Base-by-base conservation (phyloP, 805 yeast species). In the Peterozyma toletana region DNA sequence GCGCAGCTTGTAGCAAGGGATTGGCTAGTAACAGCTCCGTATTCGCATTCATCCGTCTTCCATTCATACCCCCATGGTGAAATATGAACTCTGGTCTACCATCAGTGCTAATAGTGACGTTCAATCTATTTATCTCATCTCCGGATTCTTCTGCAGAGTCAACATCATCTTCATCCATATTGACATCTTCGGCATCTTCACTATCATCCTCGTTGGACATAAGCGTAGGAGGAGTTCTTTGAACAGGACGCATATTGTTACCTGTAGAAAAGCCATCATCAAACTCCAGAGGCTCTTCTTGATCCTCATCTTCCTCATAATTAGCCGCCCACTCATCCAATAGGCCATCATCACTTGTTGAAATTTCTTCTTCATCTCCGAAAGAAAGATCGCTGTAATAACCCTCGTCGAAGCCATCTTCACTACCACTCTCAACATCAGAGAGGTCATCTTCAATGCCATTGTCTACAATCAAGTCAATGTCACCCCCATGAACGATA, bases 271-370 rank as follows among this genome's bases (percentile, higher is more conserved):
- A 64, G 21, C 55, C 66, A 10, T 62, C 63, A 37, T 62, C 59
- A 45, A 56, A 55, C 29, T 63, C 67, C 42, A 55, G 56, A 21
- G 55, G 42, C 21, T 62, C 70, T 35, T 56, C 59, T 11, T 60
- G 61, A 30, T 62, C 52, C 17, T 57, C 68, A 5, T 65, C 60
- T 33, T 53, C 58, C 16, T 56, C 55, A 38, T 56, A 56, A 18
- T 55, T 53, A 2, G 46, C 46, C 36, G 44, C 46, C 46, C 49
- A 46, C 40, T 44, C 48, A 21, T 43, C 47, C 46, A 63, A 37
- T 47, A 53, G 34, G 50, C 39, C 51, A 17, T 46, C 49, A 38
- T 44, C 48, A 39, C 46, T 56, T 5, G 54, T 59, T 4, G 53
- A 48, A 37, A 50, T 50, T 7, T 53, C 59, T 5, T 53, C 59